phyloP scores from a whole-genome alignment of 768 basidiomycete species.

The Phaeotremella fagi region DNA sequence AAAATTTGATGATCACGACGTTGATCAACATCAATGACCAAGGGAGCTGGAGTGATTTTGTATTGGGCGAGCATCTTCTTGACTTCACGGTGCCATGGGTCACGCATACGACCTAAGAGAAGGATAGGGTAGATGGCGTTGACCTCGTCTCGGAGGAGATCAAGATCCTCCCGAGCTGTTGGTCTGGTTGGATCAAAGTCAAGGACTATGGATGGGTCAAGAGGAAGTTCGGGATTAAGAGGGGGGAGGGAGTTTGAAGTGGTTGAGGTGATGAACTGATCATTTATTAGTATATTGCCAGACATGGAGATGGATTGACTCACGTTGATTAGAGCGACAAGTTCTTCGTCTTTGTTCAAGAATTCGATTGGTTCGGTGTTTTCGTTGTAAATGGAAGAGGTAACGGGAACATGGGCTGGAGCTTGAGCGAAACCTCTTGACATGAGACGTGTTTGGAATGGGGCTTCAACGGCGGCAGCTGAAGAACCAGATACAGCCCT shows the following conservation, averaged over 20 bases:
- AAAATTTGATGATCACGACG: conserved; percentile 27
- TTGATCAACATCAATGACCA: conserved; percentile 48
- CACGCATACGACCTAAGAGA: conserved; percentile 46
- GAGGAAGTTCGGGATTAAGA: conserved; percentile 32
- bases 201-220: conserved; percentile 40
- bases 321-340: conserved; percentile 38
- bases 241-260: conserved; percentile 42
- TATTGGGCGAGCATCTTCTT: conserved; percentile 41
- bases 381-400: neutral
- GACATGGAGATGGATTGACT: conserved; percentile 5
- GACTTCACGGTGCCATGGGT: conserved; percentile 47
- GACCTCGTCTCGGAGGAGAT: conserved; percentile 38
- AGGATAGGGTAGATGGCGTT: conserved; percentile 43
- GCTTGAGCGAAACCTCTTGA: neutral
- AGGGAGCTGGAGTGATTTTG: conserved; percentile 38
- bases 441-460: conserved; percentile 4
- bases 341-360: conserved; percentile 28
- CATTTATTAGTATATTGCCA: conserved; percentile 1
- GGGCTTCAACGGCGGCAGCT: conserved; percentile 7
- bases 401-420: neutral
- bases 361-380: conserved; percentile 7
- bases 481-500: conserved; percentile 11
- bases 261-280: conserved; percentile 45
- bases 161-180: conserved; percentile 35
- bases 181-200: conserved; percentile 47